phyloP scores from a whole-genome alignment of 2,329 filamentous ascomycete species.

The Stagonosporopsis vannaccii region DNA sequence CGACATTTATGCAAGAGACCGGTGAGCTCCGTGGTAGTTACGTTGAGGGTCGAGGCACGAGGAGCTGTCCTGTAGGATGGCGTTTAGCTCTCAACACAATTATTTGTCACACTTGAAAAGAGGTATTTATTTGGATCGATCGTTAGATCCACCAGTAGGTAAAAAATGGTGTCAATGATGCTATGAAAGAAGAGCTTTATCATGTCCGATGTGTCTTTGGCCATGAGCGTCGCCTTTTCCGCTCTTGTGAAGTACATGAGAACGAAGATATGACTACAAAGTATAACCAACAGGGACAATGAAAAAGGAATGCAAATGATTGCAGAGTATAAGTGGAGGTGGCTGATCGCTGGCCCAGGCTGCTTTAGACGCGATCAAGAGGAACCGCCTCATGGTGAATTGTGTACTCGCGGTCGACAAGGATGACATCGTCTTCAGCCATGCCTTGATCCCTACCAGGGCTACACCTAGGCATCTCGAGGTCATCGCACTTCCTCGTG shows the following conservation, averaged over 20 bases:
- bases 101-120: not conserved
- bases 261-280: slow-evolving; percentile 3
- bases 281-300: not conserved
- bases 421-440: slow-evolving; percentile 25
- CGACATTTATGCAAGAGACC: not conserved
- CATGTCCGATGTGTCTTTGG: not conserved
- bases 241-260: not conserved
- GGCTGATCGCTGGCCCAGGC: not conserved
- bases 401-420: slow-evolving; percentile 33
- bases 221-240: not conserved
- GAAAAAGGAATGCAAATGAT: not conserved
- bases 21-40: slow-evolving; percentile 10
- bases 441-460: slow-evolving; percentile 11
- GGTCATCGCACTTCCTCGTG: slow-evolving; percentile 26
- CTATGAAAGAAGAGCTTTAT: not conserved
- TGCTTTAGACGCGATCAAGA: slow-evolving; percentile 7
- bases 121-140: not conserved
- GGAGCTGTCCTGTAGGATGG: not conserved
- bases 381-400: slow-evolving; percentile 25
- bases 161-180: not conserved
- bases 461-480: slow-evolving; percentile 18
- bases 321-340: not conserved
- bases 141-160: not conserved
- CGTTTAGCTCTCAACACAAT: not conserved
- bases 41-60: not conserved